These are phyloP conservation scores for Saturnispora hagleri DNA, from an alignment of 805 yeast species.

Conservation along the genomic window DNA sequence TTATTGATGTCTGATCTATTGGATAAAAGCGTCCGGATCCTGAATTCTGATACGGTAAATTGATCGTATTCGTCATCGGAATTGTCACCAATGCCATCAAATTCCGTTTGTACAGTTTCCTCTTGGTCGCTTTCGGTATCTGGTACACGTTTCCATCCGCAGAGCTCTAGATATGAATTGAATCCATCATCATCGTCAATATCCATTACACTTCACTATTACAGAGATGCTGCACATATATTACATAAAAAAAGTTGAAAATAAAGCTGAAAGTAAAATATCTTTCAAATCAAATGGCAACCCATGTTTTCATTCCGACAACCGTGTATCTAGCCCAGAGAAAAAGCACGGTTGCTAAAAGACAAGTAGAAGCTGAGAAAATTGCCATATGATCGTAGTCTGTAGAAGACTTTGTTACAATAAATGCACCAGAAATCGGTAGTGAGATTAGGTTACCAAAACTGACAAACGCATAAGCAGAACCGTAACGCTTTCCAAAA, in stretches of 20 bases:
- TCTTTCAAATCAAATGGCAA: conserved; percentile 7
- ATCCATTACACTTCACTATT: not conserved
- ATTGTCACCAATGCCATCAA: not conserved
- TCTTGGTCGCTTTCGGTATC: not conserved
- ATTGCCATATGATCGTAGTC: conserved; percentile 32
- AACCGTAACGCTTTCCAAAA: conserved; percentile 63
- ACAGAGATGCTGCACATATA: conserved; percentile 24
- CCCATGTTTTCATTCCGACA: conserved; percentile 33
- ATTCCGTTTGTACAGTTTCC: not conserved
- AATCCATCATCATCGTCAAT: not conserved
- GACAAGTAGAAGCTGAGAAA: conserved; percentile 15
- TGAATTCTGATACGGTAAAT: not conserved
- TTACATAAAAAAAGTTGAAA: conserved; percentile 25
- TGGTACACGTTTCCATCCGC: conserved; percentile 2
- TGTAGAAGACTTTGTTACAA: conserved; percentile 25
- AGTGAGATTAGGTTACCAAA: conserved; percentile 37
- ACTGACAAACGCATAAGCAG: conserved; percentile 53
- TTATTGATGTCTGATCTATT: not conserved
- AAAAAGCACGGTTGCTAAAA: conserved; percentile 32
- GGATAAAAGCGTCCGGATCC: not conserved
- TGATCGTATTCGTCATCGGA: conserved; percentile 5
- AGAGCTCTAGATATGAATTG: not conserved
- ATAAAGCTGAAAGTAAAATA: conserved; percentile 14
- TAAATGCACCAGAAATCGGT: conserved; percentile 35
- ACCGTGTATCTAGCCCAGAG: conserved; percentile 34